These are phyloP conservation scores for Penicillium expansum DNA, from an alignment of 2,329 filamentous ascomycete species.

Conservation along the genomic window DNA sequence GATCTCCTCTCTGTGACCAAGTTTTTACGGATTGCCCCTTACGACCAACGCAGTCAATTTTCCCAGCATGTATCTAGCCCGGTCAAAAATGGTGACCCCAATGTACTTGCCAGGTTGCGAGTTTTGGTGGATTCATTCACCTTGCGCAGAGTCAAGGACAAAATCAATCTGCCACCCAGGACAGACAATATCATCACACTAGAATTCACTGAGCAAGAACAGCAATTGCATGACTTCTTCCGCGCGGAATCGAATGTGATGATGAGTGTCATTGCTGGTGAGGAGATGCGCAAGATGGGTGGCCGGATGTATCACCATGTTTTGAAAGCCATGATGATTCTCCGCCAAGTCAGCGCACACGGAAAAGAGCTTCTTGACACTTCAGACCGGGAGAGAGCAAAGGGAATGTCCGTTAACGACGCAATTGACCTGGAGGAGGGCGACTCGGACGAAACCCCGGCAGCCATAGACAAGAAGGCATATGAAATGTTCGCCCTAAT, in stretches of 20 bases:
- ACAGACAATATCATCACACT: slow-evolving; percentile 71
- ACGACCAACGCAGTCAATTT: slow-evolving; percentile 75
- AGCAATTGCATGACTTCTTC: slow-evolving; percentile 78
- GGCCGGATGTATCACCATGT: slow-evolving; percentile 94
- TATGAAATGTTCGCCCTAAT: slow-evolving; percentile 85
- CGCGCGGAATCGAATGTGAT: slow-evolving; percentile 75
- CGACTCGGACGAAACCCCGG: slow-evolving; percentile 54
- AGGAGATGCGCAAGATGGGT: slow-evolving; percentile 65
- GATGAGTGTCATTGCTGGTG: slow-evolving; percentile 69
- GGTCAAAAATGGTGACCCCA: slow-evolving; percentile 81
- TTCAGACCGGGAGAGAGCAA: slow-evolving; percentile 74
- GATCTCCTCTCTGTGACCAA: slow-evolving; percentile 84
- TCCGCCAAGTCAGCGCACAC: slow-evolving; percentile 88
- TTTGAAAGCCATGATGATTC: slow-evolving; percentile 81
- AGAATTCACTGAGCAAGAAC: slow-evolving; percentile 72
- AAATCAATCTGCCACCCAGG: slow-evolving; percentile 74
- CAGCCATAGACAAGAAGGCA: slow-evolving; percentile 66
- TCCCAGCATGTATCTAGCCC: slow-evolving; percentile 75
- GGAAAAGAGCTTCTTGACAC: slow-evolving; percentile 86
- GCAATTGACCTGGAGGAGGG: slow-evolving; percentile 88
- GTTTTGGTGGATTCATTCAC: slow-evolving; percentile 94
- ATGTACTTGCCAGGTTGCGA: slow-evolving; percentile 75
- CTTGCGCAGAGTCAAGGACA: slow-evolving; percentile 84
- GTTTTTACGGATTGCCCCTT: slow-evolving; percentile 81
- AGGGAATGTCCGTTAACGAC: slow-evolving; percentile 77